phyloP scores from a whole-genome alignment of 73 alveolate genomes.

The Paramecium sonneborni region DNA sequence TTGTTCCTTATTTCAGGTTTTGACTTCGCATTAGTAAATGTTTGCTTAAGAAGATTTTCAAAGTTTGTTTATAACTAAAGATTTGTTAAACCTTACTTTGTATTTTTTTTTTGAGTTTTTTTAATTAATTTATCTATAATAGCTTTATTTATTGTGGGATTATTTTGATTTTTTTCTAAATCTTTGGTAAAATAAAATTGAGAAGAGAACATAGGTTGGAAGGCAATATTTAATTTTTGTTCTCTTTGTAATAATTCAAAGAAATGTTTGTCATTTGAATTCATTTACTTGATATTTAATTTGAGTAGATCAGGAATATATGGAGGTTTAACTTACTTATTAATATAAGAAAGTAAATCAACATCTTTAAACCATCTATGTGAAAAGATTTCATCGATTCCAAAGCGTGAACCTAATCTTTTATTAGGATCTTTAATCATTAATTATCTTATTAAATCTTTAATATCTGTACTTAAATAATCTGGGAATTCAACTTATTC shows the following conservation, averaged over 20 bases:
- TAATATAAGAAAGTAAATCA: background rate
- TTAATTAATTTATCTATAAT: background rate
- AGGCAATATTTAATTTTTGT: background rate
- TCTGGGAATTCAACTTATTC: constrained; percentile 23
- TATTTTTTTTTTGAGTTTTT: background rate
- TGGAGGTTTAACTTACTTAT: constrained; percentile 53
- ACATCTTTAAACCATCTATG: constrained; percentile 57
- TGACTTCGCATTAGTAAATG: background rate
- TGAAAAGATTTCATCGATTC: constrained; percentile 35
- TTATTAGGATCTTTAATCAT: constrained; percentile 57
- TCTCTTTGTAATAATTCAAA: background rate
- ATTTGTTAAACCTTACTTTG: background rate
- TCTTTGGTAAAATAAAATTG: background rate
- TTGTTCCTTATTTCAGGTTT: background rate
- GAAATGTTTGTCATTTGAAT: background rate
- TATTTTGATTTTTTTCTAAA: background rate
- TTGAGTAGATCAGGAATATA: constrained; percentile 20
- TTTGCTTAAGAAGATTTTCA: constrained; percentile 1
- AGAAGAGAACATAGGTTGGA: background rate
- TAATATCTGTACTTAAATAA: background rate
- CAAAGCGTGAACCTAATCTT: constrained; percentile 48
- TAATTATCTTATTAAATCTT: background rate
- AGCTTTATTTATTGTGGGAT: background rate
- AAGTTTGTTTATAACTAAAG: constrained; percentile 18
- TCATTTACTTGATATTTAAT: background rate